Conservation (phyloP, 2,329 filamentous ascomycete genomes). For the Colletotrichum lentis region DNA sequence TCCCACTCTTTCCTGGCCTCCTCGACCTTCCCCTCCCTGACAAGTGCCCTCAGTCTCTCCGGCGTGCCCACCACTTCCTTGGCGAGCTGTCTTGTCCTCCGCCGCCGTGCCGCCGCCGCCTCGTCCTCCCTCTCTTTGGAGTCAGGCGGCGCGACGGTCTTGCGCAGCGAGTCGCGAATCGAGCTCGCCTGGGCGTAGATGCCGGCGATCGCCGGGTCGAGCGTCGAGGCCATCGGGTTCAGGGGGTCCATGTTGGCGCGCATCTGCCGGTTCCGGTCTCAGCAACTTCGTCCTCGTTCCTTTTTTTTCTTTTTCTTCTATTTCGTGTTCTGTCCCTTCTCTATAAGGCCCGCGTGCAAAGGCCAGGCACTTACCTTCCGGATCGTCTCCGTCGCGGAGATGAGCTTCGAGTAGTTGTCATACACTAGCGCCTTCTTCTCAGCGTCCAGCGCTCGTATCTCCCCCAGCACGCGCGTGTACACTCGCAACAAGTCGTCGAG, state of each 20-base stretch:
- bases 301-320: background rate
- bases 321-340: no score
- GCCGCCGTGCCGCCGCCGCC: slow-evolving; percentile 47
- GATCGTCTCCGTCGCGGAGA: slow-evolving; percentile 96
- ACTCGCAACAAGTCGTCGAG: slow-evolving; percentile 74
- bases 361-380: slow-evolving; percentile 63
- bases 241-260: slow-evolving; percentile 81
- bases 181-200: slow-evolving; percentile 71
- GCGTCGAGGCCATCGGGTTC: slow-evolving; percentile 75
- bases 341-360: no score
- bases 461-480: slow-evolving; percentile 76
- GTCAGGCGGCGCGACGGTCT: slow-evolving; percentile 57
- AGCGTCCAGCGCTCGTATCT: slow-evolving; percentile 89
- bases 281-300: background rate
- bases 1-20: slow-evolving; percentile 68
- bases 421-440: slow-evolving; percentile 98
- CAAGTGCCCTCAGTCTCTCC: slow-evolving; percentile 63
- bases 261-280: slow-evolving; percentile 61
- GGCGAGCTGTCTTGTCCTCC: slow-evolving; percentile 64
- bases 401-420: slow-evolving; percentile 97
- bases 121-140: slow-evolving; percentile 50
- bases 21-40: slow-evolving; percentile 66
- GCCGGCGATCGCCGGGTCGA: slow-evolving; percentile 76
- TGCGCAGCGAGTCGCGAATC: slow-evolving; percentile 62
- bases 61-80: slow-evolving; percentile 70